Base-by-base conservation (phyloP, 192 early-diverging fungal species). In the Oehlia diaphana region DNA sequence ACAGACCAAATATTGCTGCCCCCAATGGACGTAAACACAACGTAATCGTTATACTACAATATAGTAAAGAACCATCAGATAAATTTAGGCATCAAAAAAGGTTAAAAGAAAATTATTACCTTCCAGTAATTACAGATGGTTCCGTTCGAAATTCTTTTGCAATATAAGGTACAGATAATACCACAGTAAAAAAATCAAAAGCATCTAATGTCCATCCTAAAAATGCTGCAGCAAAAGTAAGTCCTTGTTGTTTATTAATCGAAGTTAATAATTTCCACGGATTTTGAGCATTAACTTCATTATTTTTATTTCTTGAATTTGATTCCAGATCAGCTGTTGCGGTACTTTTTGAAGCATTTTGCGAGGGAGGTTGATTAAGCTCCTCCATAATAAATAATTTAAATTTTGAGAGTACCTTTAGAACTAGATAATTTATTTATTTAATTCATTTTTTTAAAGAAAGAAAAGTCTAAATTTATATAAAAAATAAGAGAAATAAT, bases 121-220 rank as follows among this genome's bases (percentile, higher is more conserved):
- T 84, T 77, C 79, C 58, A 7, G 92, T 91, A 16, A 94, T 85
- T 23, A 83, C 78, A 1, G 90, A 90, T 4, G 86, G 86, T 26
- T 86, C 63, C 37, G 86, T 86, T 31, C 78, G 83, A 82, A 92
- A 94, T 21, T 85, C 84, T 1, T 80, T 79, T 31, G 89, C 91
- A 35, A 92, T 87, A 70, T 89, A 84, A 42, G 87, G 86, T 16
- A 89, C 82, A 2, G 90, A 82, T 80, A 92, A 83, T 19, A 87
- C 80, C 4, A 93, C 87, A 44, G 87, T 86, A 73, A 92, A 92
- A 80, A 90, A 94, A 83, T 94, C 93, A 65, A 92, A 88, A 21
- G 91, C 88, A 79, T 94, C 91, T n/a, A 93, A 81, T 63, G 89
- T 88, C 92, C 93, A 94, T n/a, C 91, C 93, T 70, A 93, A 80